Evolutionary conservation across 2,329 filamentous ascomycete species (phyloP).

Genomic region (Diaporthe vexans): DNA sequence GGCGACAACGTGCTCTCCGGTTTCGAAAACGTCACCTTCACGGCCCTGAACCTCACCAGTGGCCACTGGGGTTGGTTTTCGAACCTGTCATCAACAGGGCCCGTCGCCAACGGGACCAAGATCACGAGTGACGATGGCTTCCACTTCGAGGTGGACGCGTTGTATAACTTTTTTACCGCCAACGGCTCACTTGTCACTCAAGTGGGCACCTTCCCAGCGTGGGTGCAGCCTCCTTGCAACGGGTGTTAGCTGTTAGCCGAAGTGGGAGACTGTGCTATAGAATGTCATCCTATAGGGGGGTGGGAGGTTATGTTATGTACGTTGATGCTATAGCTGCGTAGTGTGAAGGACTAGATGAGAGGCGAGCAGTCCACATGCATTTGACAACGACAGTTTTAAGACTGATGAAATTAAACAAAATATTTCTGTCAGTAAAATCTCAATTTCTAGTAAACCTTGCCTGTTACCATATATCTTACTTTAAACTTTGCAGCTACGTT

Average conservation of each 20-base stretch:
- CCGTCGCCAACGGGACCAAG: constrained; percentile 5
- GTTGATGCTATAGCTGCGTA: no score
- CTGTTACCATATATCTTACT: no score
- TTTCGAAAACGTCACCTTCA: constrained; percentile 14
- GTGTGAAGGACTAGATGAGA: no score
- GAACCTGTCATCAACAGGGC: background rate
- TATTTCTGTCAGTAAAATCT: no score
- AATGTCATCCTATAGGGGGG: no score
- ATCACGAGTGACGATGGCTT: constrained; percentile 8
- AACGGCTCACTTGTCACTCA: constrained; percentile 6
- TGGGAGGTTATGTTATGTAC: no score
- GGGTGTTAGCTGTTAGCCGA: background rate
- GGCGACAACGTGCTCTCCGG: constrained; percentile 20
- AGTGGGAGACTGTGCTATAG: background rate
- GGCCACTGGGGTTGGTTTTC: constrained; percentile 28
- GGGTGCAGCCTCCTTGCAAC: constrained; percentile 15
- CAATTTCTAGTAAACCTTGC: no score
- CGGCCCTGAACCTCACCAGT: constrained; percentile 21
- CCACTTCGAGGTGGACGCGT: constrained; percentile 17
- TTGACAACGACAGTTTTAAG: no score
- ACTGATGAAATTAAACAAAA: no score
- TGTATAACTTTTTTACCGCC: constrained; percentile 19
- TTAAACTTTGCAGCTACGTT: no score
- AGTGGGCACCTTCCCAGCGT: background rate
- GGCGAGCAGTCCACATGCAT: no score